Conservation (phyloP, 305 asterid genomes). For the Fraxinus baroniana region DNA sequence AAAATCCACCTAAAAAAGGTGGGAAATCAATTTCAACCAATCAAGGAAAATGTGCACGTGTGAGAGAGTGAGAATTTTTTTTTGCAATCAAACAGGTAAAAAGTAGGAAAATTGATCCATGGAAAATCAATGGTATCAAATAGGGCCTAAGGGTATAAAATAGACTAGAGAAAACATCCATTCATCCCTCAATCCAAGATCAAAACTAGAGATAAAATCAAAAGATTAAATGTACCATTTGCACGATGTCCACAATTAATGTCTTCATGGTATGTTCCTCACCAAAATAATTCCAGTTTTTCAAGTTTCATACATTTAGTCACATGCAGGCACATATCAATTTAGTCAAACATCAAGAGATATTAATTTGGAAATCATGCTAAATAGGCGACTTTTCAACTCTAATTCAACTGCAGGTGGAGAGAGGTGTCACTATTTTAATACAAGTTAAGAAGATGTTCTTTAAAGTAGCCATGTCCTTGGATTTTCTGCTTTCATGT, state of each 20-base stretch:
- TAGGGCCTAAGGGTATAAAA: not conserved
- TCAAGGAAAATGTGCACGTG: too few relatives aligned
- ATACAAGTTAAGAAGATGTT: not conserved
- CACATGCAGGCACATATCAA: not conserved
- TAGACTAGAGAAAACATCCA: not conserved
- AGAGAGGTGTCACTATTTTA: constrained; percentile 12
- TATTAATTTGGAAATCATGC: not conserved
- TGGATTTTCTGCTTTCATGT: not conserved
- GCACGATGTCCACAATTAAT: not conserved
- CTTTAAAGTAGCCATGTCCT: not conserved
- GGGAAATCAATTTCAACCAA: too few relatives aligned
- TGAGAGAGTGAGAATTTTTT: too few relatives aligned
- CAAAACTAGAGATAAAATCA: not conserved
- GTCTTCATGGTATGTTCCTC: not conserved
- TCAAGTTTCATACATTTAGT: not conserved
- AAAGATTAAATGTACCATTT: not conserved
- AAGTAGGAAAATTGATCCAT: too few relatives aligned
- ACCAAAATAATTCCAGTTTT: not conserved
- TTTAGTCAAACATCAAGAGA: not conserved
- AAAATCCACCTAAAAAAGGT: too few relatives aligned
- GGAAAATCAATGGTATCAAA: too few relatives aligned
- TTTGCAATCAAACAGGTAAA: too few relatives aligned
- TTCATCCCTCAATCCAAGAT: not conserved
- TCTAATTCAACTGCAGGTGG: not conserved
- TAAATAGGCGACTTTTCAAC: not conserved